Conservation (phyloP, 352 stramenopile genomes). For the Phytophthora chlamydospora region DNA sequence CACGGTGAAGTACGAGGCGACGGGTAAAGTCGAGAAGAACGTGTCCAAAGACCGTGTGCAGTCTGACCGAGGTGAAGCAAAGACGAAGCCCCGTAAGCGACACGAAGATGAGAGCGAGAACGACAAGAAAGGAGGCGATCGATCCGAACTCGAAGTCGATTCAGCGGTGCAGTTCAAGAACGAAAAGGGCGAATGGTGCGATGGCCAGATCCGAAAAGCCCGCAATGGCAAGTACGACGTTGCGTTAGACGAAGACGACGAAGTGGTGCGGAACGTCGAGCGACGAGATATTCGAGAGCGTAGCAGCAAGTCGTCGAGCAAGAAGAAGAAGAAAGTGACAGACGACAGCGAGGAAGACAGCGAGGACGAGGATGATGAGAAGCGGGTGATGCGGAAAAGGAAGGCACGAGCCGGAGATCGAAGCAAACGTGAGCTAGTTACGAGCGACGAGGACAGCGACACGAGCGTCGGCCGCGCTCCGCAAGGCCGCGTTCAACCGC, state of each 20-base stretch:
- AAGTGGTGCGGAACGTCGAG: conserved; percentile 39
- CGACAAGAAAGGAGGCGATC: conserved; percentile 22
- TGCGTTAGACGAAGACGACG: conserved; percentile 46
- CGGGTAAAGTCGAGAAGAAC: conserved; percentile 45
- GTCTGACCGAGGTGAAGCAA: conserved; percentile 18
- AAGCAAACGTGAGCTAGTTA: conserved; percentile 35
- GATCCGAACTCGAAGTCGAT: conserved; percentile 20
- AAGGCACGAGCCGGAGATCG: conserved; percentile 43
- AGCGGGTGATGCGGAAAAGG: conserved; percentile 25
- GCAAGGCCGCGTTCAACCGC: conserved; percentile 15
- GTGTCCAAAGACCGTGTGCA: conserved; percentile 33
- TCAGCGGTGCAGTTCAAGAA: conserved; percentile 49
- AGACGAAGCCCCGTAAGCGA: conserved; percentile 13
- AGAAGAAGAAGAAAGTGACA: conserved; percentile 19
- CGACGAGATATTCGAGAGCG: conserved; percentile 29
- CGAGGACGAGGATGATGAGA: conserved; percentile 26
- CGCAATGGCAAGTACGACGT: conserved; percentile 61
- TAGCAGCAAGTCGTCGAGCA: conserved; percentile 13
- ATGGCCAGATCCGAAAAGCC: conserved; percentile 37
- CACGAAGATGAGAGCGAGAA: conserved; percentile 17
- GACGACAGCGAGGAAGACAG: conserved; percentile 29
- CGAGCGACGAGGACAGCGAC: conserved; percentile 44
- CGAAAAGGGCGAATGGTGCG: conserved; percentile 40
- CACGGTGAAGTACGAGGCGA: conserved; percentile 41
- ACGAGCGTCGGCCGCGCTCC: background rate